Base-by-base conservation (phyloP, 2,329 filamentous ascomycete genomes). In the Sporothrix schenckii region DNA sequence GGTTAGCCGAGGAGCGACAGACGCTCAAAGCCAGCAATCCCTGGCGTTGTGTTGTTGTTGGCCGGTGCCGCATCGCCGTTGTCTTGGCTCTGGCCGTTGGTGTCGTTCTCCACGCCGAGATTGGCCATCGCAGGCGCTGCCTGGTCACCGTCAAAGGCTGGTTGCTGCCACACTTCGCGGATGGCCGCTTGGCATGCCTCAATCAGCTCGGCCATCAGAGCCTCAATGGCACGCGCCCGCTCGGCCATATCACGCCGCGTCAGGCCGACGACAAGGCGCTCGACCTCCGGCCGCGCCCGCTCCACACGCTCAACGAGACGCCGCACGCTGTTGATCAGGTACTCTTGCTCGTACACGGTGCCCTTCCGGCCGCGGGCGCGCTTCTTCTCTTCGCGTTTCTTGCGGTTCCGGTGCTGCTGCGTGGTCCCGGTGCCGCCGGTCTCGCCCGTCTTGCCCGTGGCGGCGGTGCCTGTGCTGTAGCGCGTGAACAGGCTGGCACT, bases 281-380 rank as follows among this genome's bases (percentile, higher is more conserved):
- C 86, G 0, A 92, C 87, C 78, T 99, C 95, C 0, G 87, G 85
- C 66, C 89, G 86, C 2, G 90, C 86, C 27, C 84, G 84, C 78
- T 94, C 93, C 27, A 97, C 88, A 49, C 94, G 86, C 78, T 97
- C 93, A 16, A 97, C 87, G 47, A 99, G 84, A 30, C 95, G 85
- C 14, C 90, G 87, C 49, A 98, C 89, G 75, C 91, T 94, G 79
- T 94, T 95, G 71, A 97, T 90, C 5, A 99, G 87, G 79, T 99
- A 99, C 80, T 98, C 95, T 78, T 98, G 94, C 80, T 99, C 95
- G 79, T 99, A 99, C 5, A 99, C 92, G 19, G 92, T 97, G 13
- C 95, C 95, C 83, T 98, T 98, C 79, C 97, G 94, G 30, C 95
- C 95, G 9, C 93, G 85, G 0, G 95, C 95, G 19, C 94, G 89